These are phyloP conservation scores for Neolentinus lepideus DNA, from an alignment of 1,284 basidiomycete genomes.

Conservation along the genomic window DNA sequence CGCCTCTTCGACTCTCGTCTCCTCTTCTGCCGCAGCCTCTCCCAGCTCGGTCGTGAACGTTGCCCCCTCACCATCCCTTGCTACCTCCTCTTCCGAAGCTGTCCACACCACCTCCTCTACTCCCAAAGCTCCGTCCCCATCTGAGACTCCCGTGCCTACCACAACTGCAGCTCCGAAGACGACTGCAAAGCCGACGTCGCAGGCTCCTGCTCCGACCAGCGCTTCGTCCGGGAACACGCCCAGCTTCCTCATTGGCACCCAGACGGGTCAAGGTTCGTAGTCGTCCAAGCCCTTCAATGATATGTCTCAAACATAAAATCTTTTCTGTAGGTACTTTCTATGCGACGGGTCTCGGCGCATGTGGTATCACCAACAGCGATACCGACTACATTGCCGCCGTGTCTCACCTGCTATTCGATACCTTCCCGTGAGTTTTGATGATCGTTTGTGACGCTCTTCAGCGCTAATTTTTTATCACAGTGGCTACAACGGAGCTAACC, in stretches of 20 bases:
- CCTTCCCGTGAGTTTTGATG: slow-evolving; percentile 45
- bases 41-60: background rate
- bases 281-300: slow-evolving; percentile 3
- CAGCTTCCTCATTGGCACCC: slow-evolving; percentile 36
- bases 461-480: slow-evolving; percentile 21
- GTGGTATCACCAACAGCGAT: slow-evolving; percentile 53
- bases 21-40: slow-evolving; percentile 4
- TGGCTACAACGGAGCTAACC: slow-evolving; percentile 41
- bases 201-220: background rate
- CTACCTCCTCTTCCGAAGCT: slow-evolving; percentile 13
- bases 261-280: slow-evolving; percentile 41
- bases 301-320: slow-evolving; percentile 5
- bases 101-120: slow-evolving; percentile 16
- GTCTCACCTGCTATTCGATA: slow-evolving; percentile 50
- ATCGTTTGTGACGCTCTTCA: background rate
- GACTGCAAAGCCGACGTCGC: background rate
- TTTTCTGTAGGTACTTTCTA: slow-evolving; percentile 44
- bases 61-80: slow-evolving; percentile 5
- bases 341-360: slow-evolving; percentile 57
- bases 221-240: slow-evolving; percentile 2
- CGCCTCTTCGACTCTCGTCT: background rate
- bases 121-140: slow-evolving; percentile 11
- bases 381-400: slow-evolving; percentile 55
- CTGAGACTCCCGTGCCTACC: slow-evolving; percentile 10
- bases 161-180: background rate